These are phyloP conservation scores for Ricinus communis DNA, from an alignment of 345 rosid genomes.

Conservation along the genomic window DNA sequence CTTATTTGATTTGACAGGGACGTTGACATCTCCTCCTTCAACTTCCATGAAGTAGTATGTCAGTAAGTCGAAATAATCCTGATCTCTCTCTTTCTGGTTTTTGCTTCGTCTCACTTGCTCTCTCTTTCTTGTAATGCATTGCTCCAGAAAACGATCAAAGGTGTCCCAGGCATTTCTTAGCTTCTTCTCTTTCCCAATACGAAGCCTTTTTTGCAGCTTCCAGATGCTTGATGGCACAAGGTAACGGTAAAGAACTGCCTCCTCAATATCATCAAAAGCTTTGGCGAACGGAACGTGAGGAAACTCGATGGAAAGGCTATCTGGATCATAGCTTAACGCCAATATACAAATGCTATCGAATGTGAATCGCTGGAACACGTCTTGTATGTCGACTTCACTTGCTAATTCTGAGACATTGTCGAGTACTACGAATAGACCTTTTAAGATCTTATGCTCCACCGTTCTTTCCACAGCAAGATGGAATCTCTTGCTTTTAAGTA, in stretches of 20 bases:
- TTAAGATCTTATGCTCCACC: neutral
- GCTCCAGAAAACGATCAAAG: neutral
- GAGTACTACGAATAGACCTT: conserved; percentile 13
- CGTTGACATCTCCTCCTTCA: neutral
- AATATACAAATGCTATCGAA: conserved; percentile 28
- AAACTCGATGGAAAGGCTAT: conserved; percentile 7
- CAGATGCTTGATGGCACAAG: conserved; percentile 17
- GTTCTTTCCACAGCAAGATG: neutral
- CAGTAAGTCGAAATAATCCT: conserved; percentile 11
- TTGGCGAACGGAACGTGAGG: neutral
- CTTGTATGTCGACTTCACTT: conserved; percentile 29
- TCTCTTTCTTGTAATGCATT: conserved; percentile 16
- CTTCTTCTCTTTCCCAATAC: conserved; percentile 24
- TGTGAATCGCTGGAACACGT: conserved; percentile 28
- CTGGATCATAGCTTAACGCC: conserved; percentile 26
- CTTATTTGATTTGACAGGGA: conserved; percentile 5
- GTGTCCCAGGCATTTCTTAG: conserved; percentile 1
- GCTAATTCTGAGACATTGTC: neutral
- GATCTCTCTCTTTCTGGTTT: neutral
- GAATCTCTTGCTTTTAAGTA: conserved; percentile 12
- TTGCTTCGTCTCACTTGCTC: neutral
- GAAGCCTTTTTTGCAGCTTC: conserved; percentile 24
- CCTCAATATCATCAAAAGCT: conserved; percentile 20
- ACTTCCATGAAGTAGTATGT: conserved; percentile 13
- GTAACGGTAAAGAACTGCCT: conserved; percentile 5